phyloP scores from a whole-genome alignment of 2,329 filamentous ascomycete genomes.

The Huntiella abstrusa region DNA sequence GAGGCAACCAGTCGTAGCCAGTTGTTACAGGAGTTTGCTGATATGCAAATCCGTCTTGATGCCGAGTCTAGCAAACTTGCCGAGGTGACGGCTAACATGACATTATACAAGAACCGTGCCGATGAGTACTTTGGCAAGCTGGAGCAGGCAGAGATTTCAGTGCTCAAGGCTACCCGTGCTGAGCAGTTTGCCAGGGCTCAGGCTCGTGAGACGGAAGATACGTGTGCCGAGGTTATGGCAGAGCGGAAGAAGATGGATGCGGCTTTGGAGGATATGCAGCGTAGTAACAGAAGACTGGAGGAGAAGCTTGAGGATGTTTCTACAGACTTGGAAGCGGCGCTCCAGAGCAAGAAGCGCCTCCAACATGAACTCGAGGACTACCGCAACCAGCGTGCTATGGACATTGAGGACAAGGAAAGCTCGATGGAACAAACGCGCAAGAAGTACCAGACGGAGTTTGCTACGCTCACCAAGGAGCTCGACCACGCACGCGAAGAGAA shows the following conservation, averaged over 20 bases:
- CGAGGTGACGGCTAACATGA: conserved; percentile 68
- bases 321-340: conserved; percentile 67
- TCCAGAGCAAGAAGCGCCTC: conserved; percentile 80
- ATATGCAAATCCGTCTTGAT: conserved; percentile 83
- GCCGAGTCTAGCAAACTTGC: conserved; percentile 69
- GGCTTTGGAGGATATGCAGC: conserved; percentile 73
- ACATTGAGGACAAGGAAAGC: conserved; percentile 90
- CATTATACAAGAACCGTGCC: conserved; percentile 75
- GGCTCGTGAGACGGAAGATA: conserved; percentile 78
- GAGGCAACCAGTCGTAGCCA: conserved; percentile 76
- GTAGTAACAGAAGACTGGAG: conserved; percentile 74
- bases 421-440: conserved; percentile 93
- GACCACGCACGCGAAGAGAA: conserved; percentile 82
- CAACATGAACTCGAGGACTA: conserved; percentile 98
- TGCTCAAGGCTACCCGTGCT: conserved; percentile 76
- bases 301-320: conserved; percentile 82
- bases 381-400: conserved; percentile 80
- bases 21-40: conserved; percentile 77
- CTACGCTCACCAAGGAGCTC: conserved; percentile 74
- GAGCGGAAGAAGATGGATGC: conserved; percentile 82
- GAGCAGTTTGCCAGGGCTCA: conserved; percentile 89
- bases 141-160: conserved; percentile 88
- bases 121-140: conserved; percentile 96
- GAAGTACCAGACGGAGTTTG: conserved; percentile 91
- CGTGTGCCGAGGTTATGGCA: conserved; percentile 73